Conservation (phyloP, 495 filamentous ascomycete genomes). For the Parathielavia hyrcaniae region DNA sequence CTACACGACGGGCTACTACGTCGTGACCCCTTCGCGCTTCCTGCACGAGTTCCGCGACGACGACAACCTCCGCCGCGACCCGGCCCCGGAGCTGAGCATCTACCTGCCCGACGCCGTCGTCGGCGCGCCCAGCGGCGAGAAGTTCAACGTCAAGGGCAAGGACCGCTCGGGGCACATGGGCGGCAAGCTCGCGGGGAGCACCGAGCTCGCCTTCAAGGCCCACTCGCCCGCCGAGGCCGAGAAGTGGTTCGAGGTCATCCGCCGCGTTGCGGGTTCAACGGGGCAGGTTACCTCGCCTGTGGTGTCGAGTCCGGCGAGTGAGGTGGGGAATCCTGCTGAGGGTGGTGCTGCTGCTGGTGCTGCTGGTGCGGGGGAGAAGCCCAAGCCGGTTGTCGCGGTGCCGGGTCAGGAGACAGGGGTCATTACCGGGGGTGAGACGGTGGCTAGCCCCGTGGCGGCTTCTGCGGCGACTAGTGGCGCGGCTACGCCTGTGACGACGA, state of each 20-base stretch:
- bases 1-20: slow-evolving; percentile 78
- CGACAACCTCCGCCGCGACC: slow-evolving; percentile 77
- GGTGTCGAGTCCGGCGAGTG: slow-evolving; percentile 10
- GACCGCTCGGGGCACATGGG: slow-evolving; percentile 53
- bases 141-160: slow-evolving; percentile 94
- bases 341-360: slow-evolving; percentile 12
- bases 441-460: slow-evolving; percentile 27
- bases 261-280: slow-evolving; percentile 39
- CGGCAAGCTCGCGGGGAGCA: slow-evolving; percentile 47
- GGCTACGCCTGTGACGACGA: background rate
- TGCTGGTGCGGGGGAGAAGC: slow-evolving; percentile 17
- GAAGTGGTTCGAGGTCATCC: slow-evolving; percentile 75
- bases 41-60: slow-evolving; percentile 94
- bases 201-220: slow-evolving; percentile 56
- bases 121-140: slow-evolving; percentile 65
- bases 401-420: slow-evolving; percentile 34
- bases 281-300: slow-evolving; percentile 21
- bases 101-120: slow-evolving; percentile 88
- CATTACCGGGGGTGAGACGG: slow-evolving; percentile 33
- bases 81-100: slow-evolving; percentile 75
- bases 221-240: slow-evolving; percentile 66
- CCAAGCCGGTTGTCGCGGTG: slow-evolving; percentile 16
- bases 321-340: slow-evolving; percentile 2
- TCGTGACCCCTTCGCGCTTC: slow-evolving; percentile 76
- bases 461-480: background rate